phyloP scores from a whole-genome alignment of 345 rosid species.

The Toxicodendron radicans region DNA sequence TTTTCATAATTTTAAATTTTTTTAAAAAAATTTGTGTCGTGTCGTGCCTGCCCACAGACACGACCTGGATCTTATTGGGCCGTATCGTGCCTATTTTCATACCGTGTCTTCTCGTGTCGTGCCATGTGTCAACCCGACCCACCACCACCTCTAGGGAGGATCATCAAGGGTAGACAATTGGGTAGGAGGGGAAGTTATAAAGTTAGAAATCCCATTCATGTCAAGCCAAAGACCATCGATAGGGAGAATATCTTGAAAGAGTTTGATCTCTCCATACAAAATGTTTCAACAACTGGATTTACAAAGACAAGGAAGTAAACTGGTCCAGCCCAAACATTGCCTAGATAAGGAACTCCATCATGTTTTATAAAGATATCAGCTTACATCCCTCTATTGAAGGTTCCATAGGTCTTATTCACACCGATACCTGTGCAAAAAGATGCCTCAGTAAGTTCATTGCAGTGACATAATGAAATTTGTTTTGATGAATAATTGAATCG shows the following conservation, averaged over 20 bases:
- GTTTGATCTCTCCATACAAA: slow-evolving; percentile 38
- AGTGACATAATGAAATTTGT: background rate
- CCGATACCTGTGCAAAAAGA: slow-evolving; percentile 30
- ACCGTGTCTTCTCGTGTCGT: too few relatives aligned
- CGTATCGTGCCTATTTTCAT: too few relatives aligned
- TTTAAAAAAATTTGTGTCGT: too few relatives aligned
- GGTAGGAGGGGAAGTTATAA: slow-evolving; percentile 31
- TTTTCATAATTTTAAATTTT: too few relatives aligned
- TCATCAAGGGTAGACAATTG: slow-evolving; percentile 36
- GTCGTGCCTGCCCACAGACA: too few relatives aligned
- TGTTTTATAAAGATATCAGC: slow-evolving; percentile 44
- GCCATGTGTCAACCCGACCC: too few relatives aligned
- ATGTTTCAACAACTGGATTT: slow-evolving; percentile 25
- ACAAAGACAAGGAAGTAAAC: slow-evolving; percentile 50
- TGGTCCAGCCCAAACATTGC: slow-evolving; percentile 47
- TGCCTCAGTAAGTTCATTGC: background rate
- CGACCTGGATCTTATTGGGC: too few relatives aligned
- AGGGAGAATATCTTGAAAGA: slow-evolving; percentile 31
- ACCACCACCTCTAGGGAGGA: too few relatives aligned
- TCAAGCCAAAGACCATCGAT: slow-evolving; percentile 57
- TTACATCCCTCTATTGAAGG: slow-evolving; percentile 45
- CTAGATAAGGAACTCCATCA: slow-evolving; percentile 31
- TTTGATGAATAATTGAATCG: too few relatives aligned
- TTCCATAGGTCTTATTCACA: slow-evolving; percentile 35
- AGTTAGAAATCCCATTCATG: slow-evolving; percentile 51